Evolutionary conservation across 1,139 yeast species (phyloP), one percentile per base, ranked within the genome.

Genomic region (Candida sp.): DNA sequence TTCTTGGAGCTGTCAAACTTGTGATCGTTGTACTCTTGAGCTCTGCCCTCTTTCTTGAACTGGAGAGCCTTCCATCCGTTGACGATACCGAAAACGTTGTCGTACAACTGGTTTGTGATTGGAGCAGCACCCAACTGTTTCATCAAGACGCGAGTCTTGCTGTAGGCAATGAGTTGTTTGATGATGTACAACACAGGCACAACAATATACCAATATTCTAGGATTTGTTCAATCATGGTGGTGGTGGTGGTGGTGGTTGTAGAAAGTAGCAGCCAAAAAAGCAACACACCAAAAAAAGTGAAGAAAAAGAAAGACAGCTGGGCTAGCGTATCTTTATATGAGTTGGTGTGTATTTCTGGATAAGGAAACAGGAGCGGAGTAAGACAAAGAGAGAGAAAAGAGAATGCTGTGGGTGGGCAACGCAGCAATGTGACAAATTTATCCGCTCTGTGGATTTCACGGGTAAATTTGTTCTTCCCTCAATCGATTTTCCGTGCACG

Each of bases 101-200:
- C 64, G 7, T 59, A 52, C 4, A 50, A 49, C 52, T 54, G n/a
- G 56, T 56, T 44, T 51, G 49, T 46, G 27, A 49, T 35, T 54
- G 60, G 52, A 53, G 63, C 42, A 8, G 64, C 65, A 23, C 59
- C 54, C 9, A 61, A 52, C 42, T 63, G 61, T 5, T 46, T 49
- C 45, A 46, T 47, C 25, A 59, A 51, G 8, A 28, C n/a, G 12
- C 31, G 44, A 2, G 46, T 30, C 25, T 48, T 22, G 1, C 50
- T 12, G 30, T 41, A 42, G 7, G 9, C 8, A 9, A 28, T 4
- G 3, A 5, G 25, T 23, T 27, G 5, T 7, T 44, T 25, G 9
- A 22, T 3, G 3, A 44, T 17, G 22, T 22, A 27, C 7, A 35
- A 17, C 5, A 27, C 7, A 7, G 39, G 35, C 22, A 37, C 9